Conservation (phyloP, 73 alveolate genomes). For the Paraurostyla sp. region DNA sequence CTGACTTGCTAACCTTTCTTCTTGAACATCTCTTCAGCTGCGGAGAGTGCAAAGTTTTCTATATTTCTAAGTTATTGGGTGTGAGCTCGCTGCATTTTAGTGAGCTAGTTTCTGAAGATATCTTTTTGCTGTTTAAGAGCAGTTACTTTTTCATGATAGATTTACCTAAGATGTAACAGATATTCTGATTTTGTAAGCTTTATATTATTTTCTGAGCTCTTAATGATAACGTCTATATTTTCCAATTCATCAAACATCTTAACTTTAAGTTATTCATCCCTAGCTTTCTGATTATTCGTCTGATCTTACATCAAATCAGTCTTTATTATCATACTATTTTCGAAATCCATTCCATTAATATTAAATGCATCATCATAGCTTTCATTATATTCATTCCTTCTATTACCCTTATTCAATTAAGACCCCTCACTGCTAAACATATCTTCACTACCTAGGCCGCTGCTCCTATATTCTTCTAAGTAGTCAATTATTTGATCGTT, state of each 20-base stretch:
- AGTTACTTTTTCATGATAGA: conserved; percentile 32
- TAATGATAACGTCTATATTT: conserved; percentile 8
- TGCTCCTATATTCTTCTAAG: neutral
- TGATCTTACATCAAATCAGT: neutral
- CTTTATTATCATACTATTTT: too few relatives aligned
- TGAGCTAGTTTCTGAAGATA: neutral
- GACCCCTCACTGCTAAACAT: neutral
- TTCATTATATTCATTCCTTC: too few relatives aligned
- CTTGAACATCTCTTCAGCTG: conserved; percentile 27
- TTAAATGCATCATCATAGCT: too few relatives aligned
- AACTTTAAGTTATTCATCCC: neutral
- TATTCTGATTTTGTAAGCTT: neutral
- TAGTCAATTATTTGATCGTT: neutral
- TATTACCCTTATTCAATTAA: neutral
- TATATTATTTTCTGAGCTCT: neutral
- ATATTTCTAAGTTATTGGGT: conserved; percentile 7
- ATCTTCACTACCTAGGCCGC: neutral
- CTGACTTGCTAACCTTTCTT: neutral
- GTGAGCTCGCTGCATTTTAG: conserved; percentile 6
- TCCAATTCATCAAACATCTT: conserved; percentile 37
- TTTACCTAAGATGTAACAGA: neutral
- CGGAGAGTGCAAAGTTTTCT: conserved; percentile 24
- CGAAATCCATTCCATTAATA: neutral
- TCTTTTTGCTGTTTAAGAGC: conserved; percentile 13
- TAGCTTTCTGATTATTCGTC: neutral